Percentiles rank a stretch among this genome's conserved stretches.
These are phyloP conservation scores for Trypanosoma rangeli DNA, from an alignment of 208 protist genomes.

Conservation along the genomic window DNA sequence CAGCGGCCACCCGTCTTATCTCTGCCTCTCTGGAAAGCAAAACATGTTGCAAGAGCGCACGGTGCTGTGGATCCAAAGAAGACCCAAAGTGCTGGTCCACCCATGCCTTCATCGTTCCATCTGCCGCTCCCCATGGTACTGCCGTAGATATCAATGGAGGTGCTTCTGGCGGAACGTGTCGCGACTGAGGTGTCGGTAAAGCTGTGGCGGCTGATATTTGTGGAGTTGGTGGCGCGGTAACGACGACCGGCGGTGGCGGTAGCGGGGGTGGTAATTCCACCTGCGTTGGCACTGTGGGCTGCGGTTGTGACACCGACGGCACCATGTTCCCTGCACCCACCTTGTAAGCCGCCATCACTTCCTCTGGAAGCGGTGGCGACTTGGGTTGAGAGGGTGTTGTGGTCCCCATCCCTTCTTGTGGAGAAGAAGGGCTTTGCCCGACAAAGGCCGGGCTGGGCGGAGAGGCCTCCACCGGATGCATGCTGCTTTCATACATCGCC, in stretches of 20 bases:
- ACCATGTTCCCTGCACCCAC: neutral
- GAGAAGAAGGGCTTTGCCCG: constrained; percentile 8
- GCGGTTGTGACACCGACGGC: neutral
- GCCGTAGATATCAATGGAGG: neutral
- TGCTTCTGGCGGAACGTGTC: constrained; percentile 7
- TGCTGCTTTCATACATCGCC: constrained; percentile 25
- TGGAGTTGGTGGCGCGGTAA: constrained; percentile 13
- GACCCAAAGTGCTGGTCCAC: constrained; percentile 25
- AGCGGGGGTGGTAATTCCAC: constrained; percentile 13
- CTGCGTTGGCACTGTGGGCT: neutral
- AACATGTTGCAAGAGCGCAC: constrained; percentile 28
- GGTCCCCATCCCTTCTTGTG: neutral
- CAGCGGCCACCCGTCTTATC: constrained; percentile 21
- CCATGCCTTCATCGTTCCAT: constrained; percentile 26
- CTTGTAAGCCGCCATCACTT: constrained; percentile 22
- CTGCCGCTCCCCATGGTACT: neutral
- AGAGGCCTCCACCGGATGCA: neutral
- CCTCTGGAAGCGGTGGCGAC: constrained; percentile 9
- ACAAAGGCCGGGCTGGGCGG: neutral
- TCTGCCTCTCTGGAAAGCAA: constrained; percentile 33
- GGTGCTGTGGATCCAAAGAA: constrained; percentile 31
- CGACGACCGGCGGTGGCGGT: constrained; percentile 8
- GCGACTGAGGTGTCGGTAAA: neutral
- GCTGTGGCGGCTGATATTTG: constrained; percentile 9
- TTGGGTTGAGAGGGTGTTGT: neutral